Percentiles rank a stretch among this genome's conserved stretches.
These are phyloP conservation scores for Plectranthus barbatus DNA, from an alignment of 257 asterid genomes.

Conservation along the genomic window DNA sequence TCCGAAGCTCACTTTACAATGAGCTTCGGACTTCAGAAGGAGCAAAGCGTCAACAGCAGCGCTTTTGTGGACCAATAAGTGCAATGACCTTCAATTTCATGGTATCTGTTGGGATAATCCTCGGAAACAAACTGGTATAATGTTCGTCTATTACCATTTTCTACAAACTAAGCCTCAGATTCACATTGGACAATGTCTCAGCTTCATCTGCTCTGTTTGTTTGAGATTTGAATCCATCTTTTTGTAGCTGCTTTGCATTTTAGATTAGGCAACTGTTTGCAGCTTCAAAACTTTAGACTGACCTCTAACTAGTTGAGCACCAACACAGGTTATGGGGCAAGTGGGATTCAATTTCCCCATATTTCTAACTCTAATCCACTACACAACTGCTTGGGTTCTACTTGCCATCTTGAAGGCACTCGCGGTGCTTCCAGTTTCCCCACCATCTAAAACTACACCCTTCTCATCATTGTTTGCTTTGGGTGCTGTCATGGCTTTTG, in stretches of 20 bases:
- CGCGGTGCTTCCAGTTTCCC: slow-evolving; percentile 61
- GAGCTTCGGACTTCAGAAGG: slow-evolving; percentile 80
- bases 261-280: no score
- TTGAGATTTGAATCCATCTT: no score
- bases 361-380: slow-evolving; percentile 76
- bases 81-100: slow-evolving; percentile 80
- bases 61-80: slow-evolving; percentile 59
- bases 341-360: slow-evolving; percentile 86
- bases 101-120: slow-evolving; percentile 78
- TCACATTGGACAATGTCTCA: no score
- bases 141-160: background rate
- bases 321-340: slow-evolving; percentile 71
- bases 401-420: slow-evolving; percentile 61
- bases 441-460: slow-evolving; percentile 71
- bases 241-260: background rate
- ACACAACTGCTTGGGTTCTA: slow-evolving; percentile 63
- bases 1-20: slow-evolving; percentile 57
- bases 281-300: no score
- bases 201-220: no score
- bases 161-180: no score
- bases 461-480: slow-evolving; percentile 61
- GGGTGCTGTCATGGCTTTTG: slow-evolving; percentile 87
- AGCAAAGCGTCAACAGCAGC: slow-evolving; percentile 75
- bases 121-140: slow-evolving; percentile 69
- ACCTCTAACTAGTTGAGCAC: background rate